Evolutionary conservation across 148 eudicot genomes (phyloP).

Genomic region (Persicaria tinctoria): DNA sequence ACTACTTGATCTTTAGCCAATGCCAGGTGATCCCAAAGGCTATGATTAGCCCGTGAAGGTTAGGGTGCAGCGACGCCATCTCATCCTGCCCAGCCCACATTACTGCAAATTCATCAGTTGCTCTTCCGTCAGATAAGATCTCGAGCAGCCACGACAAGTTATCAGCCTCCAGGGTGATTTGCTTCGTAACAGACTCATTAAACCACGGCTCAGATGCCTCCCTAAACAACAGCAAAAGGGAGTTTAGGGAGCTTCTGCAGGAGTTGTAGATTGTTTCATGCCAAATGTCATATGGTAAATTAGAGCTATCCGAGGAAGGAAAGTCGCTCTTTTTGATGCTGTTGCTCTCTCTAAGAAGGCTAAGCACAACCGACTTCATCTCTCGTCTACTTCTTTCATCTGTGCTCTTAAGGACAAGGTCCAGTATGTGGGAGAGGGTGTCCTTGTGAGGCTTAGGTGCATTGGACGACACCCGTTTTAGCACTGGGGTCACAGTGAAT

Average conservation of each 20-base stretch:
- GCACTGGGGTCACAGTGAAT: conserved; percentile 46
- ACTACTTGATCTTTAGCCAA: conserved; percentile 4
- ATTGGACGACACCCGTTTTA: conserved; percentile 66
- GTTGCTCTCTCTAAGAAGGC: conserved; percentile 68
- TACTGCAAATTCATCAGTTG: conserved; percentile 66
- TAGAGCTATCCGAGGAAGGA: not conserved
- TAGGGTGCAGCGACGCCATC: conserved; percentile 54
- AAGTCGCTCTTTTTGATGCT: conserved; percentile 21
- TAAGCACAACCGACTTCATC: conserved; percentile 77
- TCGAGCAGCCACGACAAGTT: conserved; percentile 85
- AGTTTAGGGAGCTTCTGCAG: conserved; percentile 48
- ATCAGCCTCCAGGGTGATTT: conserved; percentile 68
- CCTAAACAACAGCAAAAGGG: conserved; percentile 39
- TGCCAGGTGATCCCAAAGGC: conserved; percentile 27
- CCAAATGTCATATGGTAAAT: conserved; percentile 41
- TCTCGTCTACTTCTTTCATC: conserved; percentile 85
- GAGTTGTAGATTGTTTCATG: conserved; percentile 57
- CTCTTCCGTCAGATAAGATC: conserved; percentile 67
- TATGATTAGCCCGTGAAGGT: conserved; percentile 28
- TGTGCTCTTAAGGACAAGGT: conserved; percentile 75
- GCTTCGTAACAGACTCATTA: conserved; percentile 47
- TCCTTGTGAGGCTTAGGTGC: conserved; percentile 57
- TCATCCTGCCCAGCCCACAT: conserved; percentile 79
- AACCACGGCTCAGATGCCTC: conserved; percentile 45
- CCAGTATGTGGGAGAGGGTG: conserved; percentile 63